Evolutionary conservation across 2,329 filamentous ascomycete genomes (phyloP), one percentile per base, ranked within the genome.

Genomic region (Aureobasidium sp.): DNA sequence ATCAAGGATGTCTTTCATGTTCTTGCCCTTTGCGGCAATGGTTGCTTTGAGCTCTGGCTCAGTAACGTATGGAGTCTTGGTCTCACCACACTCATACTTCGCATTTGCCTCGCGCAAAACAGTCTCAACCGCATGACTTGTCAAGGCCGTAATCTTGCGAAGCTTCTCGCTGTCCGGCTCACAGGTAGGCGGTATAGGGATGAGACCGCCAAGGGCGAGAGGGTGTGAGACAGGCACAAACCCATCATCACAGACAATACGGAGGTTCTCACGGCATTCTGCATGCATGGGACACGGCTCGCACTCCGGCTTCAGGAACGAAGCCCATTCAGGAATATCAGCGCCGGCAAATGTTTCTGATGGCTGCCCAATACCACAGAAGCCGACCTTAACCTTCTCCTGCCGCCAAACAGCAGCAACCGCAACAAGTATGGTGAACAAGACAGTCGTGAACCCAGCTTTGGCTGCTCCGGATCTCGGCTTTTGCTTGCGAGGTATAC

Each of bases 301-400:
- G 73, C 94, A 99, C 67, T 88, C 82, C 13, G 93, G 93, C 34
- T 91, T 80, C 5, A 92, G 76, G 10, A 85, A 79, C 55, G 85
- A 80, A 9, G 89, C 80, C 80, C 86, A 89, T 51, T 90, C 85
- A 3, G 93, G 92, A 20, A 96, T 79, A 27, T 84, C 81, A 13
- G 88, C 79, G 34, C 85, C 82, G 12, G 82, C 78, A 59, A 87
- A 71, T 24, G 80, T 81, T 66, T 79, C 82, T 7, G 81, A 83
- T 59, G 87, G 84, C 27, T 89, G 65, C 4, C 79, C 94, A 59
- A 96, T 83, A 13, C 92, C 92, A 72, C 94, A 99, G 72, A 96
- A 99, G 37, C 95, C 94, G 24, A 97, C 90, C 17, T 90, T 88
- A n/a, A 96, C 79, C 80, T 97, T 97, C 75, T 99, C 94, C 72